These are phyloP conservation scores for Tylopilus cervinicoccineus DNA, from an alignment of 768 basidiomycete species.

Conservation along the genomic window DNA sequence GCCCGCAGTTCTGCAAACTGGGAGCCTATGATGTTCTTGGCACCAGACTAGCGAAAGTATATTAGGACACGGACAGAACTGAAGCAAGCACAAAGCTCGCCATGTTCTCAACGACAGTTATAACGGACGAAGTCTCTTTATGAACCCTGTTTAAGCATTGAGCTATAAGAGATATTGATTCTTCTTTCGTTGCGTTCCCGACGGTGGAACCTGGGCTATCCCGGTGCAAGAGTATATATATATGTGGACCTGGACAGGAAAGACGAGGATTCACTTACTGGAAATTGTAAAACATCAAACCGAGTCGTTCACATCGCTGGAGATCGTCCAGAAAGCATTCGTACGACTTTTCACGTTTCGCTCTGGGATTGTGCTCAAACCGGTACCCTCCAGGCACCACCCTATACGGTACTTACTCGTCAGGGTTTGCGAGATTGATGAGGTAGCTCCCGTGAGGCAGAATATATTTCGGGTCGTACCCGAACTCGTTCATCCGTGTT, in stretches of 20 bases:
- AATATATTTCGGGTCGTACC: slow-evolving; percentile 58
- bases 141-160: slow-evolving; percentile 75
- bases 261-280: slow-evolving; percentile 51
- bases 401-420: slow-evolving; percentile 46
- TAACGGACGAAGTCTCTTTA: slow-evolving; percentile 50
- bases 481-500: slow-evolving; percentile 52
- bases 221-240: not conserved
- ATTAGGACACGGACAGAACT: not conserved
- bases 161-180: slow-evolving; percentile 63
- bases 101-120: slow-evolving; percentile 83
- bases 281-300: slow-evolving; percentile 74
- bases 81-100: slow-evolving; percentile 28
- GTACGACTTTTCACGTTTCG: slow-evolving; percentile 67
- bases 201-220: slow-evolving; percentile 81
- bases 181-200: slow-evolving; percentile 55
- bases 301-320: slow-evolving; percentile 71
- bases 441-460: slow-evolving; percentile 86
- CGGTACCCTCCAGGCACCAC: too few relatives aligned
- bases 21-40: slow-evolving; percentile 74
- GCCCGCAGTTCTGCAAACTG: slow-evolving; percentile 60
- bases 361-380: slow-evolving; percentile 31
- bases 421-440: slow-evolving; percentile 80
- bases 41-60: slow-evolving; percentile 53
- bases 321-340: slow-evolving; percentile 83
- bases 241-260: not conserved